Conservation (phyloP, 768 basidiomycete species). For the Suillus subaureus region DNA sequence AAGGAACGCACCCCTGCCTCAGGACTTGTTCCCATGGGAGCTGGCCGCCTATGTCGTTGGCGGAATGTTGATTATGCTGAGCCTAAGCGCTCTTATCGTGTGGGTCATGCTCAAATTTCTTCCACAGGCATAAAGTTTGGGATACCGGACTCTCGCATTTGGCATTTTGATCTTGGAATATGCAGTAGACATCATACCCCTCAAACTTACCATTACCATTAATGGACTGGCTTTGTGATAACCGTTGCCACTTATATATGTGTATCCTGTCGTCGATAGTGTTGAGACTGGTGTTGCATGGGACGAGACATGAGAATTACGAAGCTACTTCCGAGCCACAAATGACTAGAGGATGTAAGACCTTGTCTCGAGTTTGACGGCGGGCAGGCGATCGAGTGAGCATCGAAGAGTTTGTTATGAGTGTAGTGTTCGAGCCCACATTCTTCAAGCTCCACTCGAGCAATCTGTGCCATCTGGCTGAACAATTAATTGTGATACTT, state of each 20-base stretch:
- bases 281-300: background rate
- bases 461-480: no score
- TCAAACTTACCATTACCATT: background rate
- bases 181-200: background rate
- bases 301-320: background rate
- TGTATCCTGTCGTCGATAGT: background rate
- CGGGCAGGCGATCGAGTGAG: background rate
- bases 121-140: background rate
- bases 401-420: background rate
- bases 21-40: conserved; percentile 31
- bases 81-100: conserved; percentile 23
- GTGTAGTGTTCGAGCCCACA: background rate
- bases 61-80: conserved; percentile 28
- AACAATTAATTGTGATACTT: no score
- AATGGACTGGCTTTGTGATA: background rate
- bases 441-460: no score
- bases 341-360: background rate
- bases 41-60: conserved; percentile 31
- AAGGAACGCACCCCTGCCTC: conserved; percentile 4
- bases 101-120: conserved; percentile 25
- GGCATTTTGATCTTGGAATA: background rate
- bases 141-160: background rate
- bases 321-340: background rate
- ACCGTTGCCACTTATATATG: background rate
- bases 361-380: background rate